phyloP scores from a whole-genome alignment of 23 red algal species.

The Porphyridium purpureum region DNA sequence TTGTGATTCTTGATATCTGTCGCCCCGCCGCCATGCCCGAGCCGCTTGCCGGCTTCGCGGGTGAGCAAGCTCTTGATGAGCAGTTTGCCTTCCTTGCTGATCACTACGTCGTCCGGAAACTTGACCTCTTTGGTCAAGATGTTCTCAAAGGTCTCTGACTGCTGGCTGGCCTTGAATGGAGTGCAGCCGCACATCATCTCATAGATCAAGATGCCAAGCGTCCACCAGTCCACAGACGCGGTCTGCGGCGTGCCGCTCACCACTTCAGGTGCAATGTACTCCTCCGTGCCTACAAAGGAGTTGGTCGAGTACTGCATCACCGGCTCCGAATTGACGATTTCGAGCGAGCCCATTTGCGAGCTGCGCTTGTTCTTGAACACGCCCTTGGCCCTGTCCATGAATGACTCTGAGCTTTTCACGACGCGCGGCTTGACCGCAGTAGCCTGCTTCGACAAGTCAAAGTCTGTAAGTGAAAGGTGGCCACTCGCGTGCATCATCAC shows the following conservation, averaged over 20 bases:
- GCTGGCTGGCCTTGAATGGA: slow-evolving; percentile 62
- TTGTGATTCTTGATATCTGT: slow-evolving; percentile 70
- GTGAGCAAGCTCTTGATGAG: slow-evolving; percentile 76
- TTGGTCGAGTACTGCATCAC: slow-evolving; percentile 8
- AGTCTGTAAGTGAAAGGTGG: background rate
- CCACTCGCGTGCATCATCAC: background rate
- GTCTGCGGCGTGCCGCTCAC: slow-evolving; percentile 74
- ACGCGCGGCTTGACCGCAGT: no score
- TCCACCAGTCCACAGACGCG: slow-evolving; percentile 96
- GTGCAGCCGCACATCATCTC: slow-evolving; percentile 93
- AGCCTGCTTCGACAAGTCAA: background rate
- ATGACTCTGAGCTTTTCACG: no score
- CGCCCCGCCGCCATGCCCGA: slow-evolving; percentile 67
- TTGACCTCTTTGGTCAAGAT: slow-evolving; percentile 68
- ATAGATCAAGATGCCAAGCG: slow-evolving; percentile 89
- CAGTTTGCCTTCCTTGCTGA: slow-evolving; percentile 64
- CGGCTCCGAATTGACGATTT: slow-evolving; percentile 19
- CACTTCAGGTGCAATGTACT: slow-evolving; percentile 61
- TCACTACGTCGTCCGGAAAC: slow-evolving; percentile 48
- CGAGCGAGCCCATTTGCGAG: no score
- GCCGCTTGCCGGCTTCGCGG: slow-evolving; percentile 57
- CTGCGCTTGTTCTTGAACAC: no score
- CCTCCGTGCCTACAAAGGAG: slow-evolving; percentile 56
- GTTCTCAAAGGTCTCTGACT: slow-evolving; percentile 81
- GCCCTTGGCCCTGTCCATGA: no score